phyloP scores from a whole-genome alignment of 2,329 filamentous ascomycete genomes.

The Ophiostoma perfectum region DNA sequence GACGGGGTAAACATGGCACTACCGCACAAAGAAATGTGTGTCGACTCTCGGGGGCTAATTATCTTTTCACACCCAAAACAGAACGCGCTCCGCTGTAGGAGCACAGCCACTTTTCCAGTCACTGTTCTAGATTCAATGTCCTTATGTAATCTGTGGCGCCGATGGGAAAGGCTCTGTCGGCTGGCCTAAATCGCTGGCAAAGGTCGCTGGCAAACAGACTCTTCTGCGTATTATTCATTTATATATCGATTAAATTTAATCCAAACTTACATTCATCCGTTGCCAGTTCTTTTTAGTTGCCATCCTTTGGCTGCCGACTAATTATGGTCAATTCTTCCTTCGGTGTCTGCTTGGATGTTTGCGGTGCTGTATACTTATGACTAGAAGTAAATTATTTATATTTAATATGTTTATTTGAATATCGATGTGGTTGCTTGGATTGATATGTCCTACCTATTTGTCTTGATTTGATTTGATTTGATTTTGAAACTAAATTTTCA shows the following conservation, averaged over 20 bases:
- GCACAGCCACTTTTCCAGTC: neutral
- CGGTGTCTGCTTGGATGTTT: neutral
- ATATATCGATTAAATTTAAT: neutral
- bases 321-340: neutral
- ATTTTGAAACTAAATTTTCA: too few relatives aligned
- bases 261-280: neutral
- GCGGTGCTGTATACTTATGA: neutral
- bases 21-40: neutral
- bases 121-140: neutral
- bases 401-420: neutral
- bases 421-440: too few relatives aligned
- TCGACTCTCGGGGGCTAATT: neutral
- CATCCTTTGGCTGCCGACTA: neutral
- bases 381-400: neutral
- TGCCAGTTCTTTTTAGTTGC: neutral
- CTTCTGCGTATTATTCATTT: neutral
- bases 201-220: neutral
- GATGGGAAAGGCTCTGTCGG: neutral
- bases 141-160: conserved; percentile 1
- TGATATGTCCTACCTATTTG: too few relatives aligned
- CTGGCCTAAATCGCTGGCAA: neutral
- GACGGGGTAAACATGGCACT: neutral
- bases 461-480: too few relatives aligned
- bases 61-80: neutral
- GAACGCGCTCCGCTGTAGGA: neutral